Evolutionary conservation across 106 monocot species (phyloP), one percentile per base, ranked within the genome.

Genomic region (Acorus gramineus): DNA sequence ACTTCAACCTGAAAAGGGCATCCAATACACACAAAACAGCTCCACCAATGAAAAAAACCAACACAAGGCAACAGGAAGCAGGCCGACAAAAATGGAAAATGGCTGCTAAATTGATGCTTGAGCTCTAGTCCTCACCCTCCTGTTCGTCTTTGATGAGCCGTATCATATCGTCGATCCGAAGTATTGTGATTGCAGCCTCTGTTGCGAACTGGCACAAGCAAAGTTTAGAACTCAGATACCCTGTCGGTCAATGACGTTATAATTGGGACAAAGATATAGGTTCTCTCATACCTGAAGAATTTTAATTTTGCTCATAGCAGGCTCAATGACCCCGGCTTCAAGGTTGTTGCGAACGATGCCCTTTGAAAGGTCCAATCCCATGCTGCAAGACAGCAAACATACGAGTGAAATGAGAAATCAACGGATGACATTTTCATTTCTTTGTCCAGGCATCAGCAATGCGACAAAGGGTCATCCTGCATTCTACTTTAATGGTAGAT

Each of bases 261-360:
- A 56, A 68, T 57, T 58, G 8, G 44, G n/a, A 47, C 42, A 49
- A 51, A 3, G 44, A 10, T 28, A 28, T 28, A 28, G 5, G 5
- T 11, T 11, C 57, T 60, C 4, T 42, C 4, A 43, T 48, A 90
- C 90, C 84, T 95, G 94, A 72, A 95, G 68, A 60, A 96, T 96
- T 79, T 96, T 96, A 63, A 90, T 82, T 90, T 96, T 96, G 67
- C 90, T 96, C 95, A 96, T 96, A 45, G 90, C 80, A 64, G 90
- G 95, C 60, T 96, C 95, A 53, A 96, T 96, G 56, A 96, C 95
- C 44, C 95, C 95, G 44, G 86, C 90, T 73, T 96, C 87, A 6
- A 96, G 85, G 64, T 96, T 90, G 72, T 90, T 87, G 43, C 90
- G 84, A 4, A 82, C 73, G 13, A 52, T 71, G 4, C 95, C 95